These are phyloP conservation scores for Xylariaceae sp. DNA, from an alignment of 2,329 filamentous ascomycete species.

Conservation along the genomic window DNA sequence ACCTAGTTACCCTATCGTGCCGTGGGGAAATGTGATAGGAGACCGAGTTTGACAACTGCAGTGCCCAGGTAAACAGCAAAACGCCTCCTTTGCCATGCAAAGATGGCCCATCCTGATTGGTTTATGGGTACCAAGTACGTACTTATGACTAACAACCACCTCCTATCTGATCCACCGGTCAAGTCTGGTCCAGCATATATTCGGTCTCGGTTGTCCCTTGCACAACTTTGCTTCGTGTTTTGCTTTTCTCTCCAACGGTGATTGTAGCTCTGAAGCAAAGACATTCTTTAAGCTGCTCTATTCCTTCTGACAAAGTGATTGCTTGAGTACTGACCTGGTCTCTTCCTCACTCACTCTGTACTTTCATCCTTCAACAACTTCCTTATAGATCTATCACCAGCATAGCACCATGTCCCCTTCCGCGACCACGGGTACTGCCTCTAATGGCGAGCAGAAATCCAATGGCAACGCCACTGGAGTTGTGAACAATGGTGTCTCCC, in stretches of 20 bases:
- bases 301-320: no score
- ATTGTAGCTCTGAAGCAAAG: no score
- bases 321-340: not conserved
- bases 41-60: not conserved
- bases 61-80: not conserved
- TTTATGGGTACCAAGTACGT: slow-evolving; percentile 10
- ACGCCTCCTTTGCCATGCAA: not conserved
- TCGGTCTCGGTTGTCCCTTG: slow-evolving; percentile 7
- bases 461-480: slow-evolving; percentile 26
- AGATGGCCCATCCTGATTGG: slow-evolving; percentile 12
- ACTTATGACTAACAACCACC: not conserved
- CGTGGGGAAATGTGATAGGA: not conserved
- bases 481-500: slow-evolving; percentile 31
- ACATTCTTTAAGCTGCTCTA: no score
- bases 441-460: slow-evolving; percentile 39
- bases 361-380: not conserved
- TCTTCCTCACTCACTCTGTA: not conserved
- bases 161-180: slow-evolving; percentile 16
- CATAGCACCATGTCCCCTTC: slow-evolving; percentile 44
- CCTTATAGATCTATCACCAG: not conserved
- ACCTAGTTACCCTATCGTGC: not conserved
- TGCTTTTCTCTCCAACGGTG: not conserved
- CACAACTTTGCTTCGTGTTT: slow-evolving; percentile 1
- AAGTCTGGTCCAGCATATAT: slow-evolving; percentile 12
- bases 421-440: slow-evolving; percentile 37